A percentile compares a stretch with the other conserved stretches of the same genome.
Conservation (phyloP, 495 filamentous ascomycete species). For the Hypoxylon intermedium region DNA sequence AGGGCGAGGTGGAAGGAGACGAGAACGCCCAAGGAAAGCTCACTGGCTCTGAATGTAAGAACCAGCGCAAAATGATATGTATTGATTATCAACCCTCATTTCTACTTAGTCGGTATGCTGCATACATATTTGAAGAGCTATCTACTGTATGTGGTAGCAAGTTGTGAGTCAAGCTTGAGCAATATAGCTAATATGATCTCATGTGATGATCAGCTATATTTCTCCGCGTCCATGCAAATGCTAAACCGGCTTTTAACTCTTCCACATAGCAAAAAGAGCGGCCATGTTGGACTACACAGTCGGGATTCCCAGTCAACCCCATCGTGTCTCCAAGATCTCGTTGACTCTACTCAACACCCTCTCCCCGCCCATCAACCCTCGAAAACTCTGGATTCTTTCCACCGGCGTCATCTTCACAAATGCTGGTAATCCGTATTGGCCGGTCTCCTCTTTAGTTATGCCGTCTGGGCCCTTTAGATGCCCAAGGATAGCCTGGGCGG, state of each 20-base stretch:
- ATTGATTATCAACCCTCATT: too few relatives aligned
- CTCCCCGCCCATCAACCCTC: constrained; percentile 58
- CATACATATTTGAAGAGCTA: constrained; percentile 1
- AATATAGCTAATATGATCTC: constrained; percentile 3
- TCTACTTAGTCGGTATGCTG: too few relatives aligned
- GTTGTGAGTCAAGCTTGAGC: constrained; percentile 4
- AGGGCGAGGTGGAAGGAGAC: too few relatives aligned
- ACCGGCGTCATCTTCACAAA: constrained; percentile 64
- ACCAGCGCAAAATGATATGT: too few relatives aligned
- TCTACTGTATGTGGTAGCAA: background rate
- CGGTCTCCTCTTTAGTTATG: constrained; percentile 18
- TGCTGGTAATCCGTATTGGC: constrained; percentile 55
- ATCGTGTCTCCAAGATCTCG: constrained; percentile 44
- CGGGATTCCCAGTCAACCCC: constrained; percentile 31
- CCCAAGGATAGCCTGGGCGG: constrained; percentile 72
- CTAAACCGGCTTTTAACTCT: background rate
- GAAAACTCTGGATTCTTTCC: constrained; percentile 56
- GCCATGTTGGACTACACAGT: background rate
- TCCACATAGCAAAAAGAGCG: background rate
- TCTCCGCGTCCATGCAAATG: background rate
- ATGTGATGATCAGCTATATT: constrained; percentile 3
- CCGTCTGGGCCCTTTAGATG: constrained; percentile 53
- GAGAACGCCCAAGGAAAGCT: too few relatives aligned
- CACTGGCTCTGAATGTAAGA: too few relatives aligned
- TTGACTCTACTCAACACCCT: constrained; percentile 60